Base-by-base conservation (phyloP, 352 stramenopile species). In the Phytophthora sojae region DNA sequence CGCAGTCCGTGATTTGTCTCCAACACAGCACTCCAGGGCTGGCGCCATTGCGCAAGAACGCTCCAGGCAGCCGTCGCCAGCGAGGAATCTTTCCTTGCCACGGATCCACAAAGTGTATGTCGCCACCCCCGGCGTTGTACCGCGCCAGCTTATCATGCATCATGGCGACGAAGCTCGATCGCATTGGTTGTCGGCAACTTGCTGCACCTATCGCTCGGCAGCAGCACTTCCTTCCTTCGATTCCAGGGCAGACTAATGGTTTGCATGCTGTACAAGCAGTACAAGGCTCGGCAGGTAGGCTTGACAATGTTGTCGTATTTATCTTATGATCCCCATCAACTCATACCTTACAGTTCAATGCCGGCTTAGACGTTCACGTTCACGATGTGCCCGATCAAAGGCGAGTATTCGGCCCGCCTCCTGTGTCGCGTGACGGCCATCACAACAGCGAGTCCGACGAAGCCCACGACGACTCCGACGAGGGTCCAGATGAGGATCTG, bases 361-460 rank as follows among this genome's bases (percentile, higher is more conserved):
- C 14, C 23, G 17, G 8, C 21, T 61, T 65, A 71, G 2, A 74
- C 59, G 25, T 68, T 61, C n/a, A 67, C 39, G 17, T 57, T 70
- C 15, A 72, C 67, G 6, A 73, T 51, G 56, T 73, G 72, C 8
- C 62, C 67, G 37, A 79, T 69, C 39, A 79, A 65, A 1, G 61
- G 71, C 0, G 67, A 79, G 29, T 76, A 79, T 42, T 76, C 72
- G 30, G 69, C 45, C 26, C 72, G 67, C 32, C 72, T 79, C 53
- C 72, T 65, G 44, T 65, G 67, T 6, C 67, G 72, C 17, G 57
- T 49, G 14, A 75, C 17, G 14, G 49, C 57, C 49, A 79, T 45
- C 29, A 55, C 59, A 37, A 69, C 49, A 19, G 57, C 54, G n/a
- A 73, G 12, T 26, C 53, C 61, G 19, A 23, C 39, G 17, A 73